Evolutionary conservation across 1,284 basidiomycete species (phyloP).

Genomic region (Fomitopsis schrenkii): DNA sequence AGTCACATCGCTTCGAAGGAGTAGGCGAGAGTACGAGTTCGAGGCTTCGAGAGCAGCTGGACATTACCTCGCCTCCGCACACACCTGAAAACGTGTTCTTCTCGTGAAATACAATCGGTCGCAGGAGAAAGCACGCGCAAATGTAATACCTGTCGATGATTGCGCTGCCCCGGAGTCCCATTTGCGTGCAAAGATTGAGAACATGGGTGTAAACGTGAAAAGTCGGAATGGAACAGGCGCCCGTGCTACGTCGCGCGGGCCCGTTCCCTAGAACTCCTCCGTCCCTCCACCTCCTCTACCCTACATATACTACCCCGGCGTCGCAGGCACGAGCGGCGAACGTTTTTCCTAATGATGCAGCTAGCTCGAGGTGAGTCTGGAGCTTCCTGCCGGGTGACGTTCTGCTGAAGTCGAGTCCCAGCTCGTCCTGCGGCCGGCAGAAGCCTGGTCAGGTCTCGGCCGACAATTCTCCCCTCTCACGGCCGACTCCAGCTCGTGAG

Average conservation of each 20-base stretch:
- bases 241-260: neutral
- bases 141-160: no score
- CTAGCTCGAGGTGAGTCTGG: slow-evolving; percentile 11
- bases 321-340: slow-evolving; percentile 1
- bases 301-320: slow-evolving; percentile 6
- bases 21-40: no score
- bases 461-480: slow-evolving; percentile 11
- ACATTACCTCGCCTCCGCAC: no score
- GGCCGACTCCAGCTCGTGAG: slow-evolving; percentile 17
- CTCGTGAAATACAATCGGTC: no score
- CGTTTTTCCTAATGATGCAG: slow-evolving; percentile 8
- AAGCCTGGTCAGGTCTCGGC: slow-evolving; percentile 24
- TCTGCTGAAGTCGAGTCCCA: slow-evolving; percentile 7
- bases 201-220: slow-evolving; percentile 1
- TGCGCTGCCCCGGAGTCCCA: no score
- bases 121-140: no score
- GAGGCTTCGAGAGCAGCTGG: no score
- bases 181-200: no score
- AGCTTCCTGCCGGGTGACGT: neutral
- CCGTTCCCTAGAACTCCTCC: neutral
- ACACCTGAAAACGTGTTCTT: no score
- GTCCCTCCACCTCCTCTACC: neutral
- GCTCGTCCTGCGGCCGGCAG: slow-evolving; percentile 21
- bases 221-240: slow-evolving; percentile 6
- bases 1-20: no score